Percentiles rank a stretch among this genome's conserved stretches.
Conservation (phyloP, 2,329 filamentous ascomycete genomes). For the Piedraia hortae region DNA sequence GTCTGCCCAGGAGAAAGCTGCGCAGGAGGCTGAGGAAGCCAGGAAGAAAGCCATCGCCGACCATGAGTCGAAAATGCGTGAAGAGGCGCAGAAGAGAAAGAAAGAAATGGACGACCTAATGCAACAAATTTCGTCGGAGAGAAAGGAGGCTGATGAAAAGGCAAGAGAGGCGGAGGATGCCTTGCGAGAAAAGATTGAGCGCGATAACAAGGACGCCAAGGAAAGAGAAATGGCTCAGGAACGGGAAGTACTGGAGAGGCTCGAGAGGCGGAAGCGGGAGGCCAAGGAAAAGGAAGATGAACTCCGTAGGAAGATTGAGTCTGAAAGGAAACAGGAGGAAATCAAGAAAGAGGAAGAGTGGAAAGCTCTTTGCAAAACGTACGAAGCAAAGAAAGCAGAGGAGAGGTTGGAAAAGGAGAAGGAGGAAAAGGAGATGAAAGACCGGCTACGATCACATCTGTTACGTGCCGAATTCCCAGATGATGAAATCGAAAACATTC, state of each 20-base stretch:
- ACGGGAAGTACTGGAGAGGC: conserved; percentile 13
- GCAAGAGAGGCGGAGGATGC: conserved; percentile 15
- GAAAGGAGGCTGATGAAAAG: conserved; percentile 15
- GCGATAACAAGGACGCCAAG: conserved; percentile 14
- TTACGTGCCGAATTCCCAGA: conserved; percentile 20
- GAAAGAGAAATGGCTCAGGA: conserved; percentile 18
- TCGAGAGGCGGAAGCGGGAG: conserved; percentile 16
- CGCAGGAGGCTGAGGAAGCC: conserved; percentile 10
- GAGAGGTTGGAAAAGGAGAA: conserved; percentile 5
- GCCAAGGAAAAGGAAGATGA: conserved; percentile 17
- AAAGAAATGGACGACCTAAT: conserved; percentile 16
- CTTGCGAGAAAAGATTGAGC: conserved; percentile 7
- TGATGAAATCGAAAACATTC: conserved; percentile 21
- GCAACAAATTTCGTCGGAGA: conserved; percentile 14
- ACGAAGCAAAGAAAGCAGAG: too few relatives aligned
- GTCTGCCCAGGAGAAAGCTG: conserved; percentile 8
- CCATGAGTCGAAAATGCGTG: conserved; percentile 8
- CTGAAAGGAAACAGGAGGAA: too few relatives aligned
- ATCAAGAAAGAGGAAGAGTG: too few relatives aligned
- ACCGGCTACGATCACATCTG: conserved; percentile 16
- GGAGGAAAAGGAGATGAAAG: conserved; percentile 20
- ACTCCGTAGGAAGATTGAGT: too few relatives aligned
- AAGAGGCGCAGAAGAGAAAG: conserved; percentile 13
- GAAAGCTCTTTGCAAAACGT: too few relatives aligned
- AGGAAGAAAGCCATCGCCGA: conserved; percentile 7